Conservation (phyloP, 495 filamentous ascomycete species). For the Aspergillus cristatus region DNA sequence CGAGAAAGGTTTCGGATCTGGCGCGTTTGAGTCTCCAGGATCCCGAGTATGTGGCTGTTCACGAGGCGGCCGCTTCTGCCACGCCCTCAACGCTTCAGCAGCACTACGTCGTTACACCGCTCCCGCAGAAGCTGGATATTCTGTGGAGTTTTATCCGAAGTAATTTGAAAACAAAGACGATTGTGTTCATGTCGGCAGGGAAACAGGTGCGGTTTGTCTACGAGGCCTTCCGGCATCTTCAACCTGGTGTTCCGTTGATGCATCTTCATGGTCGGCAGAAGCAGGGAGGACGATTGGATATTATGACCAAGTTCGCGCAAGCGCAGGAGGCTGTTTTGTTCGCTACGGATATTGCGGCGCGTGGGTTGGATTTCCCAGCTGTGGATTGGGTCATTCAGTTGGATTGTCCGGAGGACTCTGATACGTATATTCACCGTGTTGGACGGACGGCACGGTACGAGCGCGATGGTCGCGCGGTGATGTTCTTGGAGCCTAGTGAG, state of each 20-base stretch:
- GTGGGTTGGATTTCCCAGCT: conserved; percentile 90
- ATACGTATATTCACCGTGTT: conserved; percentile 96
- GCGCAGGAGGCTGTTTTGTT: conserved; percentile 81
- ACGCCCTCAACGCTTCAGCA: conserved; percentile 82
- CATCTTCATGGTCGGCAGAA: conserved; percentile 95
- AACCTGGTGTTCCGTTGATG: conserved; percentile 89
- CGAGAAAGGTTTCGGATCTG: conserved; percentile 84
- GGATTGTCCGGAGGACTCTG: conserved; percentile 91
- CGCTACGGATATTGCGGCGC: conserved; percentile 87
- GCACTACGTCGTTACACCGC: conserved; percentile 76
- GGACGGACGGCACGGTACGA: conserved; percentile 93
- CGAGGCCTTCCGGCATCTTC: conserved; percentile 85
- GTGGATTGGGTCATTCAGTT: conserved; percentile 97
- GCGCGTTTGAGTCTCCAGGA: conserved; percentile 80
- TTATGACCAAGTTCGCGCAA: conserved; percentile 69
- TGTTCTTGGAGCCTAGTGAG: conserved; percentile 89
- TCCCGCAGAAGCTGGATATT: conserved; percentile 82
- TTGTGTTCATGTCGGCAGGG: conserved; percentile 88
- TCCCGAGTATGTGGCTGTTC: conserved; percentile 90
- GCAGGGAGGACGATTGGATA: conserved; percentile 76
- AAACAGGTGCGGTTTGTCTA: conserved; percentile 96
- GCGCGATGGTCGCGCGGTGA: conserved; percentile 71
- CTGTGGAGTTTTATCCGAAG: conserved; percentile 84
- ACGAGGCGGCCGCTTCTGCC: conserved; percentile 70
- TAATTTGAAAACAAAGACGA: conserved; percentile 83